phyloP scores from a whole-genome alignment of 2,329 filamentous ascomycete genomes.

The Lizonia empirigonia region DNA sequence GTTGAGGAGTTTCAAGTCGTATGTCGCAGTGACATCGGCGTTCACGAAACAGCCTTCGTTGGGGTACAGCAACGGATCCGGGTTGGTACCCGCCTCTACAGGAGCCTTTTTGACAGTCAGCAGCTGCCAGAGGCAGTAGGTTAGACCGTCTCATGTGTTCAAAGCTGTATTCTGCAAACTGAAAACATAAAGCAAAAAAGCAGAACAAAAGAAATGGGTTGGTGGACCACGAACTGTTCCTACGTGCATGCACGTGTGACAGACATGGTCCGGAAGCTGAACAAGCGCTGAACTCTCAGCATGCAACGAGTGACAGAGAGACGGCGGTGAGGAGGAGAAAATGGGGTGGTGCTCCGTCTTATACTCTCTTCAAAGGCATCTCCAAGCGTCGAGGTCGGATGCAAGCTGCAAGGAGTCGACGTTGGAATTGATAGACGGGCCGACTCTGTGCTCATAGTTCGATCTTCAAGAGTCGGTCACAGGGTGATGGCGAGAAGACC shows the following conservation, averaged over 20 bases:
- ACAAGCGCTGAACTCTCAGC: not conserved
- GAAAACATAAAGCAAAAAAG: not conserved
- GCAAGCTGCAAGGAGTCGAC: not conserved
- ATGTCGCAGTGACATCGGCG: not conserved
- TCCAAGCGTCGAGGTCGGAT: not conserved
- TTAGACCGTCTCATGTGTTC: constrained; percentile 18
- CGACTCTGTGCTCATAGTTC: too few species aligned
- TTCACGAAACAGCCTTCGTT: not conserved
- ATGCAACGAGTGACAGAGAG: not conserved
- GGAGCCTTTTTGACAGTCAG: not conserved
- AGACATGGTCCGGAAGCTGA: not conserved
- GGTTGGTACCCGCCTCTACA: not conserved
- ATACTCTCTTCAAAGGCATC: not conserved
- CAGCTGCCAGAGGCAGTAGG: constrained; percentile 18
- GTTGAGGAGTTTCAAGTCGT: too few species aligned
- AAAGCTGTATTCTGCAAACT: constrained; percentile 18
- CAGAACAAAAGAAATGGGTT: constrained; percentile 2
- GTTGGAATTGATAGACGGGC: not conserved
- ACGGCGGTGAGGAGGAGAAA: not conserved
- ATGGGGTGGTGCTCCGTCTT: not conserved
- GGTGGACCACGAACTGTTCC: not conserved
- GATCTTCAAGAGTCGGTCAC: too few species aligned
- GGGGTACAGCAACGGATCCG: not conserved
- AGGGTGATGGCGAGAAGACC: too few species aligned
- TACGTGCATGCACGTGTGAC: not conserved